Percentiles rank a stretch among this genome's conserved stretches.
Conservation (phyloP, 2,329 filamentous ascomycete species). For the Colletotrichum costaricense region DNA sequence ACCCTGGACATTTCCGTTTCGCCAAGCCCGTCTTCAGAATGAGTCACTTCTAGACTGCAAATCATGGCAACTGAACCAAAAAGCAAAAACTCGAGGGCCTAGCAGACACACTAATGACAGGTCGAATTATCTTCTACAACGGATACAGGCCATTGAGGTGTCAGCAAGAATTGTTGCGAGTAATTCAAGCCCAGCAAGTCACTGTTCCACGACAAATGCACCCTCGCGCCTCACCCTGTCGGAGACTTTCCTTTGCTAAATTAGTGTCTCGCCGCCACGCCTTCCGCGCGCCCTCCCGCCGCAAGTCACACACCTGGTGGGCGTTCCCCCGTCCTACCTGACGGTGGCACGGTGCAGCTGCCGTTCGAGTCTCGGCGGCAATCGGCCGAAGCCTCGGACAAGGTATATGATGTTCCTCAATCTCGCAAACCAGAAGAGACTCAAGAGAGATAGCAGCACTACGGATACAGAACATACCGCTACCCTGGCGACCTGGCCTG, state of each 20-base stretch:
- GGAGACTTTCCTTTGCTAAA: conserved; percentile 10
- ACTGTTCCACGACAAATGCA: background rate
- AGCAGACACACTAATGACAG: background rate
- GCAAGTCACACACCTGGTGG: conserved; percentile 10
- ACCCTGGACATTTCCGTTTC: background rate
- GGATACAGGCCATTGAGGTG: background rate
- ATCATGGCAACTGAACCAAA: background rate
- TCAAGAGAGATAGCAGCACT: background rate
- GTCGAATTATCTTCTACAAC: background rate
- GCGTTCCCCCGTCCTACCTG: background rate
- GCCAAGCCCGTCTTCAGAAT: conserved; percentile 20
- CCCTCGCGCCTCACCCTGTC: conserved; percentile 5
- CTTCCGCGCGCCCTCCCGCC: conserved; percentile 20
- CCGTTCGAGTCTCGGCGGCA: background rate
- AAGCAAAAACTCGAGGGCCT: background rate
- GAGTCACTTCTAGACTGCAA: background rate
- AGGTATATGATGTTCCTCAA: background rate
- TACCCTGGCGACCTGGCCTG: too few species aligned
- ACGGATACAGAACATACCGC: background rate
- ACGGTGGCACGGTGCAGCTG: background rate
- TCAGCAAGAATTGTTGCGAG: background rate
- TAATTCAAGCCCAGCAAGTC: background rate
- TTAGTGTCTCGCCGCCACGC: background rate
- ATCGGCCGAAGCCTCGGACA: conserved; percentile 23
- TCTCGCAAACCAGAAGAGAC: background rate